phyloP scores from a whole-genome alignment of 2,329 filamentous ascomycete genomes.

The Fusarium stilboides region DNA sequence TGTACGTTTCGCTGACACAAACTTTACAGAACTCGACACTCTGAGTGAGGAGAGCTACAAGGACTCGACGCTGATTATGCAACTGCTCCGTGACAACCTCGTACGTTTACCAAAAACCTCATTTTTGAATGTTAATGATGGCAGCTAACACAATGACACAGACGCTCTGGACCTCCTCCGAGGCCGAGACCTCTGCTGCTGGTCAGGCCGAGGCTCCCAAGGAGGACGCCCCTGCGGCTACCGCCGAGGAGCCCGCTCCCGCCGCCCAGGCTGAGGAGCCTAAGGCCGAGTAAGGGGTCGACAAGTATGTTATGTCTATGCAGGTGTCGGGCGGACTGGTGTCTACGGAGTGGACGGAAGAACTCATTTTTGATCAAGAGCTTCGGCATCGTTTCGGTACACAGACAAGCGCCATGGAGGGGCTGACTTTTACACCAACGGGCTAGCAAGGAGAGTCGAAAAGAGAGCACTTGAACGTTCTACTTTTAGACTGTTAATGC shows the following conservation, averaged over 20 bases:
- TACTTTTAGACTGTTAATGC: slow-evolving; percentile 71
- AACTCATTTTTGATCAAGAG: slow-evolving; percentile 67
- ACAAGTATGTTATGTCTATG: slow-evolving; percentile 51
- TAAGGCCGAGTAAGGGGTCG: slow-evolving; percentile 74
- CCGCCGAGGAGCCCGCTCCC: slow-evolving; percentile 71
- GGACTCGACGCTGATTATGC: slow-evolving; percentile 99
- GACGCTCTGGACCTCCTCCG: slow-evolving; percentile 99
- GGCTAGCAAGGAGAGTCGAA: slow-evolving; percentile 58
- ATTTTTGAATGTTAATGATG: background rate
- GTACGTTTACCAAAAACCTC: slow-evolving; percentile 65
- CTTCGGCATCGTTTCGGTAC: slow-evolving; percentile 66
- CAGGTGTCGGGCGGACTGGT: slow-evolving; percentile 68
- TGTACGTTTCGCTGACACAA: slow-evolving; percentile 9
- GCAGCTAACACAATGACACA: slow-evolving; percentile 60
- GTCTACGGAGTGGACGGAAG: slow-evolving; percentile 76
- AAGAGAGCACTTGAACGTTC: slow-evolving; percentile 66
- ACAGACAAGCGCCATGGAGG: slow-evolving; percentile 59
- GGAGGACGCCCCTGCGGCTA: slow-evolving; percentile 65
- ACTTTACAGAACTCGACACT: slow-evolving; percentile 85
- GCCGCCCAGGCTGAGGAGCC: slow-evolving; percentile 72
- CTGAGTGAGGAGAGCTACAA: slow-evolving; percentile 99
- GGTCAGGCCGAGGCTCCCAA: slow-evolving; percentile 66
- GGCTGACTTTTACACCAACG: slow-evolving; percentile 56
- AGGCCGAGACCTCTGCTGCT: slow-evolving; percentile 84
- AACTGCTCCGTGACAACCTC: slow-evolving; percentile 96